These are phyloP conservation scores for Bidens hawaiensis DNA, from an alignment of 140 eudicot genomes.

Conservation along the genomic window DNA sequence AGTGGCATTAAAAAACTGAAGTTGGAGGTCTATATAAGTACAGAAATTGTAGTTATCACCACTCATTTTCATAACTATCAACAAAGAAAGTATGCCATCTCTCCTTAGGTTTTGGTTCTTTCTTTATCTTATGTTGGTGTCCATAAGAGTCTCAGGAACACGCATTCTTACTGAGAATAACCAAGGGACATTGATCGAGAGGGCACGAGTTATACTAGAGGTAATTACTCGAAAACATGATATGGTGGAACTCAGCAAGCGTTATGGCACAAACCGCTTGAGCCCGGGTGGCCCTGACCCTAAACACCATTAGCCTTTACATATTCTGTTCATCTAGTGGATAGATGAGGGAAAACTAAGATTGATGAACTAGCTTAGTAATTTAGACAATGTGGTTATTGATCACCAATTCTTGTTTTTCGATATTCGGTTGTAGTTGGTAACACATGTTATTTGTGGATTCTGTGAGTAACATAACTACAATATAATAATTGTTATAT, in stretches of 20 bases:
- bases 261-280: conserved; percentile 31
- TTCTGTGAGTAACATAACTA: too few species aligned
- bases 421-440: too few species aligned
- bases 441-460: too few species aligned
- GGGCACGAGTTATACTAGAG: conserved; percentile 37
- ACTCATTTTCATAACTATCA: conserved; percentile 17
- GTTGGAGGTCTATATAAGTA: conserved; percentile 35
- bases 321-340: neutral
- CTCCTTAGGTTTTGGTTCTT: conserved; percentile 26
- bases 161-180: conserved; percentile 11
- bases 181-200: conserved; percentile 33
- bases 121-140: conserved; percentile 18
- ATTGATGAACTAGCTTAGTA: neutral
- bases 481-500: too few species aligned
- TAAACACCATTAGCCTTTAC: conserved; percentile 47
- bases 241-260: conserved; percentile 20
- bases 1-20: conserved; percentile 26
- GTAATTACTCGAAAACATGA: conserved; percentile 36
- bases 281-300: conserved; percentile 91
- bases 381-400: conserved; percentile 3
- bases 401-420: neutral
- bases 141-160: conserved; percentile 7
- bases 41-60: conserved; percentile 17
- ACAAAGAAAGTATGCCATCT: conserved; percentile 28
- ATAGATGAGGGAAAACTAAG: neutral